These are phyloP conservation scores for Aspergillus alliaceus DNA, from an alignment of 2,329 filamentous ascomycete species.

Conservation along the genomic window DNA sequence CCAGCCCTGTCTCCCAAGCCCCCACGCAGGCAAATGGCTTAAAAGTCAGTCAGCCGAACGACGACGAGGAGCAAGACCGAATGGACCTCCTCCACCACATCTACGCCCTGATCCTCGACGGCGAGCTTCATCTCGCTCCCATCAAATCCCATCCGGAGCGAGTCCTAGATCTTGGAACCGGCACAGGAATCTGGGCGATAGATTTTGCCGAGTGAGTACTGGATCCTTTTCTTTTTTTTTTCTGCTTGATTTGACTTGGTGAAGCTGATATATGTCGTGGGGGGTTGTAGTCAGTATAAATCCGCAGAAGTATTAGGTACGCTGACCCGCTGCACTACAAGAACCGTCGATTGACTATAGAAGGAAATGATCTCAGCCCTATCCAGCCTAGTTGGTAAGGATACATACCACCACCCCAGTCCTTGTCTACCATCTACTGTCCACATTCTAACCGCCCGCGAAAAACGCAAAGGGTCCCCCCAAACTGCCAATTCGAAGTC, in stretches of 20 bases:
- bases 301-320: constrained; percentile 32
- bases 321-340: not conserved
- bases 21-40: not conserved
- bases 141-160: constrained; percentile 23
- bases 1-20: not conserved
- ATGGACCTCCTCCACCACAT: constrained; percentile 38
- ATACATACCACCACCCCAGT: no score
- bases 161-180: constrained; percentile 37
- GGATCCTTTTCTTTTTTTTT: not conserved
- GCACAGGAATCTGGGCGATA: constrained; percentile 40
- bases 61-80: constrained; percentile 37
- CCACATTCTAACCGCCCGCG: no score
- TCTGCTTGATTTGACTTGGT: not conserved
- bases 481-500: constrained; percentile 35
- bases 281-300: constrained; percentile 20
- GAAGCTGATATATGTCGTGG: not conserved
- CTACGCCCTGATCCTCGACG: constrained; percentile 33
- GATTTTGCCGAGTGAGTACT: constrained; percentile 35
- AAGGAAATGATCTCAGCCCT: constrained; percentile 33
- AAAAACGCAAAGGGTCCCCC: constrained; percentile 26
- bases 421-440: no score
- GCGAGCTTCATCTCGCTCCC: constrained; percentile 27
- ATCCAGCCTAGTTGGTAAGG: constrained; percentile 34
- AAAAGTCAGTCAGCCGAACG: constrained; percentile 26
- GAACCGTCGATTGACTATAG: not conserved